A percentile compares a stretch with the other conserved stretches of the same genome.
Evolutionary conservation across 805 yeast genomes (phyloP).

Genomic region (Teunomyces gatunensis): DNA sequence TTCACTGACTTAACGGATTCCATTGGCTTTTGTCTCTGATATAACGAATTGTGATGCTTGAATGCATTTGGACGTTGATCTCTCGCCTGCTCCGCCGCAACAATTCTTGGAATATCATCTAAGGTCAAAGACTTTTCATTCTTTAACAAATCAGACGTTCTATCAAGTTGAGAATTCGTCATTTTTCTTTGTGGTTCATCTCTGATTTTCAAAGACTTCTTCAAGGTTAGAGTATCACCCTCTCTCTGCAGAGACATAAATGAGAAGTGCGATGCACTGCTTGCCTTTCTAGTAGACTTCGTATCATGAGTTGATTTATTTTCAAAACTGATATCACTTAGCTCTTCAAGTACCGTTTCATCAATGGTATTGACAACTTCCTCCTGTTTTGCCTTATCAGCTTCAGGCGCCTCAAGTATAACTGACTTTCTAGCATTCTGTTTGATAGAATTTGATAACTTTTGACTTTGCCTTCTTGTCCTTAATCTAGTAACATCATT

Average conservation of each 20-base stretch:
- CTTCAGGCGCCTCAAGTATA: conserved; percentile 61
- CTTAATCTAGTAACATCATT: conserved; percentile 74
- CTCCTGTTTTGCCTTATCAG: conserved; percentile 35
- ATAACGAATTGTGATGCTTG: conserved; percentile 63
- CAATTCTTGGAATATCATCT: conserved; percentile 96
- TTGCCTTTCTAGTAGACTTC: conserved; percentile 14
- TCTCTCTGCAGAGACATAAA: conserved; percentile 23
- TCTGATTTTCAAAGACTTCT: conserved; percentile 26
- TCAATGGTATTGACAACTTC: conserved; percentile 15
- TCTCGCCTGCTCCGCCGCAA: conserved; percentile 94
- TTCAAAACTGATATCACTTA: conserved; percentile 9
- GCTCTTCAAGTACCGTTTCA: conserved; percentile 14
- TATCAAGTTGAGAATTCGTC: conserved; percentile 44
- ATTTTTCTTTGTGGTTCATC: conserved; percentile 39
- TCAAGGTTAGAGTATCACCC: conserved; percentile 25
- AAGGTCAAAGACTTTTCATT: conserved; percentile 84
- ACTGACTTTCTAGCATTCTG: conserved; percentile 65
- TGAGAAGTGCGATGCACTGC: conserved; percentile 28
- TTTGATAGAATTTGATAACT: conserved; percentile 51
- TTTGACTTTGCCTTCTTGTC: conserved; percentile 67
- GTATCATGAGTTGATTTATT: neutral
- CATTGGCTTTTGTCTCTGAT: conserved; percentile 31
- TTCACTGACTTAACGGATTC: conserved; percentile 22
- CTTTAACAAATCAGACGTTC: conserved; percentile 67
- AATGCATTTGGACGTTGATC: conserved; percentile 92